Evolutionary conservation across 2,329 filamentous ascomycete genomes (phyloP).

Genomic region (Talaromyces verruculosus): DNA sequence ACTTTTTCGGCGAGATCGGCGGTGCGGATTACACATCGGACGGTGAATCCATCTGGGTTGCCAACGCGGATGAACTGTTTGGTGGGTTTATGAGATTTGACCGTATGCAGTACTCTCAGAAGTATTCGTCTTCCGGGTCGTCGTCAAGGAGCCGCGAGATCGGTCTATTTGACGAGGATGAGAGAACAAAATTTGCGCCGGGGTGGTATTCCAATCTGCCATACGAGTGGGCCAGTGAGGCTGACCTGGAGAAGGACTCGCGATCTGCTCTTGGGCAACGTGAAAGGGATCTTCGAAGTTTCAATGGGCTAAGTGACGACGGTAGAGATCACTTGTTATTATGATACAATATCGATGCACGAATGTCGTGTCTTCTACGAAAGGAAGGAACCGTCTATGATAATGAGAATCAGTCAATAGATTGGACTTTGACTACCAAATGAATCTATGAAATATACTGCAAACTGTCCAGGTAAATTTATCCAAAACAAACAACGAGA

Average conservation of each 20-base stretch:
- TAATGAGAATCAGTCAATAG: neutral
- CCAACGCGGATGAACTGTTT: conserved; percentile 45
- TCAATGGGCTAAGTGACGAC: conserved; percentile 35
- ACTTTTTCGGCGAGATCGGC: conserved; percentile 49
- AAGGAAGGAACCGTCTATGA: neutral
- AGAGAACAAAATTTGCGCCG: neutral
- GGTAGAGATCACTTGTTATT: conserved; percentile 37
- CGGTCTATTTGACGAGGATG: neutral
- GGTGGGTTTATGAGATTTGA: conserved; percentile 49
- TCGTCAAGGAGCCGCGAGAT: neutral
- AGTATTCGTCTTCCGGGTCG: conserved; percentile 25
- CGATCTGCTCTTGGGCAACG: conserved; percentile 37
- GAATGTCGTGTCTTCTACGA: neutral
- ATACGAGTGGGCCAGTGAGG: conserved; percentile 41
- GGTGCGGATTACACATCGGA: conserved; percentile 46
- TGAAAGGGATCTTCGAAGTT: conserved; percentile 37
- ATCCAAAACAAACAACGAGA: neutral
- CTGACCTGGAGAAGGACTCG: conserved; percentile 36
- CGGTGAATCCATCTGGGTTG: conserved; percentile 44
- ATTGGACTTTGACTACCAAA: neutral
- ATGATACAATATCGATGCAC: neutral
- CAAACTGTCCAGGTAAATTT: neutral
- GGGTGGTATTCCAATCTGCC: conserved; percentile 33
- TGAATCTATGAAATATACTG: too few relatives aligned
- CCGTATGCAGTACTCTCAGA: conserved; percentile 39